Base-by-base conservation (phyloP, 164 flowering plant genomes). In the Tetrastigma voinierianum region DNA sequence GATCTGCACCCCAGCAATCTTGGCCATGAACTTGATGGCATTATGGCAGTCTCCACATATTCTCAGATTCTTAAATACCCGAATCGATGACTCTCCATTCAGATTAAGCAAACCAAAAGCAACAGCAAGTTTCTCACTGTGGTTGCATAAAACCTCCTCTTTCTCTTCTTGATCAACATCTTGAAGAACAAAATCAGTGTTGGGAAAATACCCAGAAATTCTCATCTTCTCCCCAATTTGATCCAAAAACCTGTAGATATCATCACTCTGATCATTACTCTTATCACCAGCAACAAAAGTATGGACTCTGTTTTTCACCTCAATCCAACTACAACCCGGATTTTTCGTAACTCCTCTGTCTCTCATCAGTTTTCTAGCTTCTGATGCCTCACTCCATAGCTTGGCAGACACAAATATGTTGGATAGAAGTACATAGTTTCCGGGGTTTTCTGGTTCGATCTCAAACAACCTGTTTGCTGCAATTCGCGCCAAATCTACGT, bases 311-410 rank as follows among this genome's bases (percentile, higher is more conserved):
- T 79, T 72, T 51, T 75, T 80, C 67, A 86, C 85, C 46, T 74
- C 76, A 69, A 83, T 57, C 91, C 91, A 86, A 74, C 89, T 87
- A 44, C 82, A 78, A 60, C 89, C 89, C 6, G 89, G 89, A 15
- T 44, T 61, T 77, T 85, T 85, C 19, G 59, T 60, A 20, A 87
- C 64, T 54, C 87, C 82, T 57, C 58, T 73, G 32, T 77, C 82
- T 78, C 84, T 83, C 88, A 87, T 83, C 76, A 77, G 16, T 67
- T 74, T 81, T 73, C 90, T 82, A 52, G 57, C 65, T 49, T 81
- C 64, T 17, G 86, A 80, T 48, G 89, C 89, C 66, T 87, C 86
- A 46, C 62, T 78, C 86, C 82, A 83, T 11, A 80, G 57, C 48
- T 78, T 80, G 17, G 84, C 82, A 43, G 75, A 47, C 55, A 76